A percentile compares a stretch with the other conserved stretches of the same genome.
Evolutionary conservation across 805 yeast species (phyloP).

Genomic region (Lipomyces spencermartinsiae): DNA sequence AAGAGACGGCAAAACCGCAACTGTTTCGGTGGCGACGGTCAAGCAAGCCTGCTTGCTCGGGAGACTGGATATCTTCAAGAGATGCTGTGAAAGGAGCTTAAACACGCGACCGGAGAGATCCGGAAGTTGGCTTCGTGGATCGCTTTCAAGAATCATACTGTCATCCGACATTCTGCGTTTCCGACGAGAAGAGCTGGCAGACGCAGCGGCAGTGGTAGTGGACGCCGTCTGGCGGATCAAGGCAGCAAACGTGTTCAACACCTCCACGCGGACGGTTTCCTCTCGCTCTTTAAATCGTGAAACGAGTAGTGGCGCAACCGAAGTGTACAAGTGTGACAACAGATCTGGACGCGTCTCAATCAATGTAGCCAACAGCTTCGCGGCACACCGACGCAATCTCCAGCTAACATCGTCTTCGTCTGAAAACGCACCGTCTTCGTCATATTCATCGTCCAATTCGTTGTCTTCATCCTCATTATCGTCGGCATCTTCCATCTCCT

Average conservation of each 20-base stretch:
- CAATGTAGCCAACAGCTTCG: conserved; percentile 51
- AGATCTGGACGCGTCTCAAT: conserved; percentile 50
- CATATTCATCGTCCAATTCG: conserved; percentile 54
- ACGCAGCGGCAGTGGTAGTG: conserved; percentile 35
- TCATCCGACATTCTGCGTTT: conserved; percentile 35
- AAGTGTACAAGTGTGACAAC: conserved; percentile 44
- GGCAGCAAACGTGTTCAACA: conserved; percentile 53
- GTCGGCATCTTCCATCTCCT: conserved; percentile 35
- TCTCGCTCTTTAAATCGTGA: conserved; percentile 48
- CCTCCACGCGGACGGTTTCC: conserved; percentile 58
- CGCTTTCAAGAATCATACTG: conserved; percentile 21
- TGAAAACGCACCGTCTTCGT: conserved; percentile 46
- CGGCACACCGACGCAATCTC: conserved; percentile 64
- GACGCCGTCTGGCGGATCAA: conserved; percentile 45
- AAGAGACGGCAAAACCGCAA: conserved; percentile 13
- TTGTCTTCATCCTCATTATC: conserved; percentile 49
- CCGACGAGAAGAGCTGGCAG: conserved; percentile 24
- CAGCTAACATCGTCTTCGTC: conserved; percentile 63
- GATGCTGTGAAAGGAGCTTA: conserved; percentile 29
- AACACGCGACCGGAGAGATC: conserved; percentile 29
- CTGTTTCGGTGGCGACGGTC: conserved; percentile 31
- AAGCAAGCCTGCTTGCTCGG: conserved; percentile 34
- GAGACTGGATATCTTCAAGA: conserved; percentile 26
- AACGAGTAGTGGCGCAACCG: conserved; percentile 53
- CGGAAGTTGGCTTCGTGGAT: conserved; percentile 24